These are phyloP conservation scores for Diaporthe sp. DNA, from an alignment of 2,329 filamentous ascomycete species.

Conservation along the genomic window DNA sequence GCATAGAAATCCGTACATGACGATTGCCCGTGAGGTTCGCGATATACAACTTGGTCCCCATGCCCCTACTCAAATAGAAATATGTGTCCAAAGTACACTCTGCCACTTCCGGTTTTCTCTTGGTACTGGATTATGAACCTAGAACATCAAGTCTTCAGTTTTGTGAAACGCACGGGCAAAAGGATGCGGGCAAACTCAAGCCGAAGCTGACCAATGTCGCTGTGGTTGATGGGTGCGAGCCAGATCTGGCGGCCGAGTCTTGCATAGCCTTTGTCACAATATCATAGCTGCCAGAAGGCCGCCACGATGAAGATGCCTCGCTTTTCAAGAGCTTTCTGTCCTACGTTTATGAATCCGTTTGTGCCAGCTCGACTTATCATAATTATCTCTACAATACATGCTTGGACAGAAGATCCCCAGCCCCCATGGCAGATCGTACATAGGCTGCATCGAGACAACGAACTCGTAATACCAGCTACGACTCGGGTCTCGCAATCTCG, in stretches of 20 bases:
- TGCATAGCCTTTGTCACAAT: neutral
- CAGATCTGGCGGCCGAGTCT: neutral
- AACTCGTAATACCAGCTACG: neutral
- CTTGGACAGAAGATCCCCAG: no score
- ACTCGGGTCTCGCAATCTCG: neutral
- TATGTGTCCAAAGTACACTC: rapidly evolving
- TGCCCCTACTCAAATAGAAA: no score
- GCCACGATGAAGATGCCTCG: neutral
- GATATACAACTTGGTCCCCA: rapidly evolving
- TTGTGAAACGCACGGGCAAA: neutral
- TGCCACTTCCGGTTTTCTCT: no score
- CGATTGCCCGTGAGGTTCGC: no score
- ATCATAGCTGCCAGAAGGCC: neutral
- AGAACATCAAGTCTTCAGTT: no score
- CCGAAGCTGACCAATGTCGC: neutral
- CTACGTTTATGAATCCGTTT: no score
- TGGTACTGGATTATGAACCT: neutral
- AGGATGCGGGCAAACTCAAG: neutral
- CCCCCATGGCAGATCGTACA: no score
- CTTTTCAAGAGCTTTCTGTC: no score
- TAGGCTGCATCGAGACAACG: no score
- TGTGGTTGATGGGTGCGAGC: no score
- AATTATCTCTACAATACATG: neutral
- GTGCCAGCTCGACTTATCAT: no score
- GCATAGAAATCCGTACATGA: no score